Evolutionary conservation across 371 early-diverging fungal genomes (phyloP).

Genomic region (Mucor saturninus): DNA sequence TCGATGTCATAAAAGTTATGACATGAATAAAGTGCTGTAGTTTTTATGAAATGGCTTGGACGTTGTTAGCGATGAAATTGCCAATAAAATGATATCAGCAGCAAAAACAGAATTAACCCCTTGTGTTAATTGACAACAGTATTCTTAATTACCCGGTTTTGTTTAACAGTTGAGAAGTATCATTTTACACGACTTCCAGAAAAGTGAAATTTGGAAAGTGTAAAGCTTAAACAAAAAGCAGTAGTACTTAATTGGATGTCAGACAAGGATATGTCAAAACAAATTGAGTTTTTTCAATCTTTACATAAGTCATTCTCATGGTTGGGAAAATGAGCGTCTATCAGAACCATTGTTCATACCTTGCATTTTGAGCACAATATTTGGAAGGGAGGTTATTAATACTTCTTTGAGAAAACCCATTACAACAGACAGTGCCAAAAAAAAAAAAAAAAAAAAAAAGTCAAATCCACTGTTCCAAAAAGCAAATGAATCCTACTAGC

Average conservation of each 20-base stretch:
- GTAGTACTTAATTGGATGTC: neutral
- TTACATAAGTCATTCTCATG: neutral
- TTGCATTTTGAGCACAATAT: conserved; percentile 15
- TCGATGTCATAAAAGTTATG: too few relatives aligned
- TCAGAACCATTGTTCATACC: neutral
- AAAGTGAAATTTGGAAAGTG: neutral
- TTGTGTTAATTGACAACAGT: too few relatives aligned
- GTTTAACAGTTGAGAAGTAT: neutral
- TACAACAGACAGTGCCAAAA: neutral
- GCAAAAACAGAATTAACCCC: too few relatives aligned
- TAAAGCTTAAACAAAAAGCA: neutral
- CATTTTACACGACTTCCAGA: neutral
- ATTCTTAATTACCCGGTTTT: neutral
- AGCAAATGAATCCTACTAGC: too few relatives aligned
- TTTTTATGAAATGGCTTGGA: too few relatives aligned
- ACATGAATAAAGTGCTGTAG: too few relatives aligned
- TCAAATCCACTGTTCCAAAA: too few relatives aligned
- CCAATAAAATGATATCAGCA: too few relatives aligned
- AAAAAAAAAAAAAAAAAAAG: neutral
- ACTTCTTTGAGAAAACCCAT: conserved; percentile 22
- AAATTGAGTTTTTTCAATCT: conserved; percentile 1
- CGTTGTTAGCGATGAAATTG: too few relatives aligned
- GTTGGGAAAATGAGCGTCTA: neutral
- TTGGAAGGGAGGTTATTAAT: conserved; percentile 18
- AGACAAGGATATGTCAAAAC: neutral